phyloP scores from a whole-genome alignment of 169 alveolate species.

The Plasmodium malariae region DNA sequence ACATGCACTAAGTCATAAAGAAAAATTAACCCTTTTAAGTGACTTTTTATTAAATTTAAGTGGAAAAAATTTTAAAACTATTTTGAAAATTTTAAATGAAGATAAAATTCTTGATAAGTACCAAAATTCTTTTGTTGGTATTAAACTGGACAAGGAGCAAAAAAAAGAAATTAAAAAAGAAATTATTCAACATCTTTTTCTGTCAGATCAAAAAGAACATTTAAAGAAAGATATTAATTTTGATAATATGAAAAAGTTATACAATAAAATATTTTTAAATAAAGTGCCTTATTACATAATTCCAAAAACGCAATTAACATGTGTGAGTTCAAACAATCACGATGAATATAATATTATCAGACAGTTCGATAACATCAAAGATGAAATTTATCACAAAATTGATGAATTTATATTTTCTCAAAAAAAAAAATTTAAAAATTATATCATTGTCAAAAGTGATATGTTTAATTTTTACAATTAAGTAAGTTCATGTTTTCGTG shows the following conservation, averaged over 20 bases:
- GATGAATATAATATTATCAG: too few relatives aligned
- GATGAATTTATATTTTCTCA: slow-evolving; percentile 50
- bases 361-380: background rate
- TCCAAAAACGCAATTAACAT: slow-evolving; percentile 11
- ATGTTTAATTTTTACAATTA: slow-evolving; percentile 15
- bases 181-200: slow-evolving; percentile 12
- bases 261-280: slow-evolving; percentile 33
- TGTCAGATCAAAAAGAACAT: background rate
- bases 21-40: slow-evolving; percentile 17
- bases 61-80: slow-evolving; percentile 28
- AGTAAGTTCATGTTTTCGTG: too few relatives aligned
- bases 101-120: slow-evolving; percentile 1
- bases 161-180: slow-evolving; percentile 21
- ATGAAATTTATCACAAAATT: slow-evolving; percentile 15
- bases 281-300: slow-evolving; percentile 54
- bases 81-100: slow-evolving; percentile 3
- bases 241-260: slow-evolving; percentile 22
- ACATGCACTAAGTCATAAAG: slow-evolving; percentile 26
- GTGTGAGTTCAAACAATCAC: background rate
- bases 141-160: slow-evolving; percentile 26
- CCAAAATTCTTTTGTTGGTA: background rate
- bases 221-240: slow-evolving; percentile 19
- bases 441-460: slow-evolving; percentile 60
- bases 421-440: slow-evolving; percentile 7
- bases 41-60: slow-evolving; percentile 28